A percentile compares a stretch with the other conserved stretches of the same genome.
Conservation (phyloP, 495 filamentous ascomycete species). For the Trypethelium eluteriae region DNA sequence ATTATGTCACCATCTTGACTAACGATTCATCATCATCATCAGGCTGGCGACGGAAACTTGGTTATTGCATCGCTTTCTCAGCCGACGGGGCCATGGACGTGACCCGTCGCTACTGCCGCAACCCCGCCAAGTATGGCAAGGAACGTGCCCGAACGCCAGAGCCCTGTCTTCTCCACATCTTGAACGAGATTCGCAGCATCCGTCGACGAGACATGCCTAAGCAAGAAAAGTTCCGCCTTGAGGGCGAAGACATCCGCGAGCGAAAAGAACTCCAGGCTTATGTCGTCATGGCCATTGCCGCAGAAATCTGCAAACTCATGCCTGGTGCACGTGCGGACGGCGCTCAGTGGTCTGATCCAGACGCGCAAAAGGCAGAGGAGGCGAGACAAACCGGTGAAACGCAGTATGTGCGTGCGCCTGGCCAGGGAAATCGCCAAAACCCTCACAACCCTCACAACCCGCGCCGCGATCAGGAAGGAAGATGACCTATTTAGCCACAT, state of each 20-base stretch:
- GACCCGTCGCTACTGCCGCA: slow-evolving; percentile 89
- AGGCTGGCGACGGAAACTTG: slow-evolving; percentile 89
- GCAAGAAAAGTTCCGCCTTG: slow-evolving; percentile 67
- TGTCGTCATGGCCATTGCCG: slow-evolving; percentile 63
- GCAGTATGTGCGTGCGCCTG: slow-evolving; percentile 2
- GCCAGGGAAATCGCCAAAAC: background rate
- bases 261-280: slow-evolving; percentile 73
- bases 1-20: slow-evolving; percentile 9
- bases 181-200: slow-evolving; percentile 78
- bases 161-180: slow-evolving; percentile 79
- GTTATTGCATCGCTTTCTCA: slow-evolving; percentile 95
- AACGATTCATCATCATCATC: slow-evolving; percentile 17
- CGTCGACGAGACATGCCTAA: slow-evolving; percentile 72
- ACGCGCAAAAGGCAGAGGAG: slow-evolving; percentile 28
- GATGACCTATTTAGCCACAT: background rate
- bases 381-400: slow-evolving; percentile 12
- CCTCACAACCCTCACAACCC: slow-evolving; percentile 9
- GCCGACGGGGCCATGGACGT: slow-evolving; percentile 93
- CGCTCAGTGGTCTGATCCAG: slow-evolving; percentile 13
- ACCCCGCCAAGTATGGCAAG: slow-evolving; percentile 59
- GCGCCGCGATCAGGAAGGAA: slow-evolving; percentile 1
- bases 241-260: slow-evolving; percentile 84
- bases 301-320: slow-evolving; percentile 49
- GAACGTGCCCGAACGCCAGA: slow-evolving; percentile 71
- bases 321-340: slow-evolving; percentile 29